These are phyloP conservation scores for Pyropia haitanensis DNA, from an alignment of 23 red algal species.

Conservation along the genomic window DNA sequence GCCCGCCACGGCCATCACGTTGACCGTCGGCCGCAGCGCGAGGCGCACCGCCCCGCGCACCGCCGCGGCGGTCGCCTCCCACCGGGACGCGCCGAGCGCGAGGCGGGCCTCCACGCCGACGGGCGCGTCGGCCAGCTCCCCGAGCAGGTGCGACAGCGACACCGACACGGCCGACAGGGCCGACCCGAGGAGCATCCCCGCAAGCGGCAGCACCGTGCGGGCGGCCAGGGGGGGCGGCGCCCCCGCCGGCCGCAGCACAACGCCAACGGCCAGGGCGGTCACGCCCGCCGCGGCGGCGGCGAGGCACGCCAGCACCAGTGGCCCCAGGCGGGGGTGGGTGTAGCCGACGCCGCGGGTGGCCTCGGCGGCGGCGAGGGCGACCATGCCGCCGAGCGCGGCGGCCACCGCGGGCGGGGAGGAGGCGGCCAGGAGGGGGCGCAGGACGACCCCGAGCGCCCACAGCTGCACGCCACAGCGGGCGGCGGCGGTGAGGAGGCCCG, in stretches of 20 bases:
- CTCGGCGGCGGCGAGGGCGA: constrained; percentile 51
- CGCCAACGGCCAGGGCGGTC: constrained; percentile 43
- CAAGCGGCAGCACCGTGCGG: constrained; percentile 68
- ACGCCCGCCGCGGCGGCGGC: constrained; percentile 1
- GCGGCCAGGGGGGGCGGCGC: constrained; percentile 22
- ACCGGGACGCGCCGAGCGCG: constrained; percentile 50
- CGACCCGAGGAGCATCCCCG: constrained; percentile 88
- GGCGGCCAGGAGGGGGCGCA: constrained; percentile 49
- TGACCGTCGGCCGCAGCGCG: constrained; percentile 64
- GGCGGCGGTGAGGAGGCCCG: constrained; percentile 43
- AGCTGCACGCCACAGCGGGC: constrained; percentile 68
- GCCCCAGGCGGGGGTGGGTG: constrained; percentile 7
- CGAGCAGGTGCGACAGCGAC: constrained; percentile 26
- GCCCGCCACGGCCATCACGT: constrained; percentile 77
- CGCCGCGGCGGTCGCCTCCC: constrained; percentile 50
- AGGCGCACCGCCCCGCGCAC: constrained; percentile 57
- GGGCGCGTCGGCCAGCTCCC: constrained; percentile 21
- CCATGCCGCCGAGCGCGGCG: constrained; percentile 46
- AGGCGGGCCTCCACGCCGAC: constrained; percentile 40
- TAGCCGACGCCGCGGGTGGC: constrained; percentile 44
- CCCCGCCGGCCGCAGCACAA: constrained; percentile 35
- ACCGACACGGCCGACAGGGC: constrained; percentile 52
- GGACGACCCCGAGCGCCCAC: constrained; percentile 50
- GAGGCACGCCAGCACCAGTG: background rate
- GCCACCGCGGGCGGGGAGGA: constrained; percentile 27